Conservation (phyloP, 345 rosid genomes). For the Brassica juncea region DNA sequence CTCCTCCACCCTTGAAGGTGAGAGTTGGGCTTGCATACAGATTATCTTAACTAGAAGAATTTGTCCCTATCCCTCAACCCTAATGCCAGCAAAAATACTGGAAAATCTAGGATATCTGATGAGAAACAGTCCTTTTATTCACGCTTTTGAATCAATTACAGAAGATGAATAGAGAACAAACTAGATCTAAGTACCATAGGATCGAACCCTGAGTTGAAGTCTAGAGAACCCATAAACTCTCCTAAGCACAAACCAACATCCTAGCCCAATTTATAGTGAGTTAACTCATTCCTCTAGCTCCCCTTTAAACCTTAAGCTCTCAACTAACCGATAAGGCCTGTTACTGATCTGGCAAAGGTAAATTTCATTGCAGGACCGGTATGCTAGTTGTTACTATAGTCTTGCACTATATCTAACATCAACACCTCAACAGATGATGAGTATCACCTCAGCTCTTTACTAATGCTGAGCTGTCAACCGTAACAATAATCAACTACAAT, state of each 20-base stretch:
- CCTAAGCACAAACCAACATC: background rate
- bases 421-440: background rate
- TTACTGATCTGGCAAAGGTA: background rate
- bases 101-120: background rate
- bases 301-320: background rate
- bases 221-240: background rate
- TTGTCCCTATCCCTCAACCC: background rate
- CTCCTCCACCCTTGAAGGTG: constrained; percentile 6
- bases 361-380: background rate
- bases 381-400: background rate
- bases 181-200: background rate
- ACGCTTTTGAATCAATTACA: background rate
- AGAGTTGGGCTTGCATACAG: background rate
- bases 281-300: background rate
- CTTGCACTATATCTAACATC: background rate
- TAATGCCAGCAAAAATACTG: background rate
- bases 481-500: background rate
- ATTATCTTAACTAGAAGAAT: background rate
- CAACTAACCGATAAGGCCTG: background rate
- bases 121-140: background rate
- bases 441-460: constrained; percentile 5
- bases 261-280: background rate
- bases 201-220: background rate
- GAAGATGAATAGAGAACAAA: constrained; percentile 10
- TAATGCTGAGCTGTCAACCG: constrained; percentile 18